These are phyloP conservation scores for Suillus spraguei DNA, from an alignment of 768 basidiomycete genomes.

Conservation along the genomic window DNA sequence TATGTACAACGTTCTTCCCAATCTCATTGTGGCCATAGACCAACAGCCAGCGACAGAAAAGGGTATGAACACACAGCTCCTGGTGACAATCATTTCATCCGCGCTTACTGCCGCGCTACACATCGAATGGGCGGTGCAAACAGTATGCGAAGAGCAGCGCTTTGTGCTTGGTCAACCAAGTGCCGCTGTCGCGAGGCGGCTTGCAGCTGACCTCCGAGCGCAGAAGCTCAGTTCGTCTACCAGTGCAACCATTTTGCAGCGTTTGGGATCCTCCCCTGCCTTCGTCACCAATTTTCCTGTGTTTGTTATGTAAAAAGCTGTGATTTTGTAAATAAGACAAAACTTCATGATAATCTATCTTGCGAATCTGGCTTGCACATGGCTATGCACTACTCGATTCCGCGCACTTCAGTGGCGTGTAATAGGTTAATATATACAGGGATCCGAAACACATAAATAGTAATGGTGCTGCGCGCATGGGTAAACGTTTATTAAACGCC, in stretches of 20 bases:
- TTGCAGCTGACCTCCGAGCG: constrained; percentile 63
- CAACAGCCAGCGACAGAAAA: constrained; percentile 54
- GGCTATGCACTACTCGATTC: neutral
- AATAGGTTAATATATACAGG: neutral
- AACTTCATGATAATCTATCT: constrained; percentile 1
- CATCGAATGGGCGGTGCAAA: constrained; percentile 67
- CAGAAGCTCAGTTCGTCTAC: constrained; percentile 50
- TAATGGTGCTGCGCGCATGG: constrained; percentile 29
- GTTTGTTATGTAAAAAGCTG: constrained; percentile 41
- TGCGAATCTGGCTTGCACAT: neutral
- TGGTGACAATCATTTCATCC: constrained; percentile 67
- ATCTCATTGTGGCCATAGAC: constrained; percentile 57
- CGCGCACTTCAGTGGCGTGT: neutral
- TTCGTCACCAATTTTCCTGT: constrained; percentile 78
- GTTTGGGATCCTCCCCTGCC: constrained; percentile 59
- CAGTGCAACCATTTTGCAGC: constrained; percentile 57
- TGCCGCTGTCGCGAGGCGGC: constrained; percentile 60
- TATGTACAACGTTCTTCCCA: constrained; percentile 66
- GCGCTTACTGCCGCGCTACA: constrained; percentile 68
- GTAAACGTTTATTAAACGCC: constrained; percentile 44
- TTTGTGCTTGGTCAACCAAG: constrained; percentile 64
- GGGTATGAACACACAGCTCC: constrained; percentile 58
- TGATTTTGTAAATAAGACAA: constrained; percentile 24
- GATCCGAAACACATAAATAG: constrained; percentile 6
- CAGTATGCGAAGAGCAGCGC: constrained; percentile 50